Conservation (phyloP, 805 yeast species). For the Candida saitoana region DNA sequence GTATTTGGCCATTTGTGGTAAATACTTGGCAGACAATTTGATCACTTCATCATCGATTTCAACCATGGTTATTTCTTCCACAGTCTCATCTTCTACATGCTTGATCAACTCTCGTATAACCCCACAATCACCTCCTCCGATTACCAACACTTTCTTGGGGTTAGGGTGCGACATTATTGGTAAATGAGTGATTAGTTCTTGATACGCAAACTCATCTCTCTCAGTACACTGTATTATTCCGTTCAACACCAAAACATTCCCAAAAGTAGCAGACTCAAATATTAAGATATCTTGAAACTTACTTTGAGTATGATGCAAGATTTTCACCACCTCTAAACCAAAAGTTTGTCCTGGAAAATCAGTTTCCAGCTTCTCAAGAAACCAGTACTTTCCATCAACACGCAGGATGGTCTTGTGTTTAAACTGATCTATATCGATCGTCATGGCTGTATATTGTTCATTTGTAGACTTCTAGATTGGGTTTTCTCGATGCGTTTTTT, state of each 20-base stretch:
- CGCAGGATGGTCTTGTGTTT: not conserved
- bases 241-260: constrained; percentile 84
- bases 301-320: constrained; percentile 65
- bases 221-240: constrained; percentile 91
- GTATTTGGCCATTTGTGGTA: constrained; percentile 71
- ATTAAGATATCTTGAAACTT: constrained; percentile 79
- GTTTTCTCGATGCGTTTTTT: not conserved
- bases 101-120: constrained; percentile 84
- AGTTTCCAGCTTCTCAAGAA: constrained; percentile 66
- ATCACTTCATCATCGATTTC: constrained; percentile 88
- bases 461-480: not conserved
- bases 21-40: constrained; percentile 60
- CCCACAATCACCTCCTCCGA: constrained; percentile 98
- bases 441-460: not conserved
- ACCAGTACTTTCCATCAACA: constrained; percentile 53
- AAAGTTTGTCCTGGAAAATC: constrained; percentile 88
- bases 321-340: constrained; percentile 55
- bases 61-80: constrained; percentile 69
- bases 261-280: constrained; percentile 70
- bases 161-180: constrained; percentile 73
- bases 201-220: constrained; percentile 90
- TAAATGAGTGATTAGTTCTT: constrained; percentile 83
- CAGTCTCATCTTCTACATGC: constrained; percentile 48
- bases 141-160: constrained; percentile 76
- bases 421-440: constrained; percentile 1